A percentile compares a stretch with the other conserved stretches of the same genome.
Evolutionary conservation across 1,284 basidiomycete genomes (phyloP).

Genomic region (Rhodotorula sp.): DNA sequence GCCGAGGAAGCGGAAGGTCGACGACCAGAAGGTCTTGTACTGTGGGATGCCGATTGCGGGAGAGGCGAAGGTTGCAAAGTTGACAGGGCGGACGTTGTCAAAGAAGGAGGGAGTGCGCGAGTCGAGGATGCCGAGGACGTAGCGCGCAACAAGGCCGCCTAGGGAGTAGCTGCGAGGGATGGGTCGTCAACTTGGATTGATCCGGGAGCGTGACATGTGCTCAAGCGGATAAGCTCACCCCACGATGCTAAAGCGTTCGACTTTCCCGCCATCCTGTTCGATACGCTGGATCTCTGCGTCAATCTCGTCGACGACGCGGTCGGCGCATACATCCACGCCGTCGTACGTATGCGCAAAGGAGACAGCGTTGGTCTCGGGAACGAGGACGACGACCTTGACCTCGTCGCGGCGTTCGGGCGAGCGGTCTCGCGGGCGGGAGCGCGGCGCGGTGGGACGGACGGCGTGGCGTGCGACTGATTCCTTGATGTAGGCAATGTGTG

Average conservation of each 20-base stretch:
- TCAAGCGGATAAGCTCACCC: conserved; percentile 52
- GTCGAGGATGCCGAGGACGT: conserved; percentile 70
- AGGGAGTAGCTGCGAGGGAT: conserved; percentile 62
- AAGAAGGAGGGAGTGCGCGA: conserved; percentile 65
- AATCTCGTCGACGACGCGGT: conserved; percentile 67
- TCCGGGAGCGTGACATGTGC: not conserved
- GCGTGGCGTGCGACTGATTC: conserved; percentile 15
- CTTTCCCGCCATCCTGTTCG: conserved; percentile 58
- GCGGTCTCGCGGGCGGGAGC: not conserved
- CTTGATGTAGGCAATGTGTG: conserved; percentile 39
- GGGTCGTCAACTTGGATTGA: no score
- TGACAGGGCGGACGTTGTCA: conserved; percentile 65
- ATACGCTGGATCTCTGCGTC: conserved; percentile 56
- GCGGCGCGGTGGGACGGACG: not conserved
- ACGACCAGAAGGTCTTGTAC: conserved; percentile 63
- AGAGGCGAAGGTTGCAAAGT: conserved; percentile 80
- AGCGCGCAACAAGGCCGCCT: conserved; percentile 76
- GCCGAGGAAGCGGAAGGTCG: conserved; percentile 63
- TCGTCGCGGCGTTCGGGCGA: not conserved
- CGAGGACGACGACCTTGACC: conserved; percentile 32
- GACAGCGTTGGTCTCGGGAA: conserved; percentile 58
- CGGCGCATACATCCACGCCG: conserved; percentile 68
- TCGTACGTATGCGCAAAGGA: conserved; percentile 64
- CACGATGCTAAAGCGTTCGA: conserved; percentile 68
- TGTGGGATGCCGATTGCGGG: conserved; percentile 67